A percentile compares a stretch with the other conserved stretches of the same genome.
Evolutionary conservation across 2,329 filamentous ascomycete species (phyloP).

Genomic region (Sporothrix schenckii): DNA sequence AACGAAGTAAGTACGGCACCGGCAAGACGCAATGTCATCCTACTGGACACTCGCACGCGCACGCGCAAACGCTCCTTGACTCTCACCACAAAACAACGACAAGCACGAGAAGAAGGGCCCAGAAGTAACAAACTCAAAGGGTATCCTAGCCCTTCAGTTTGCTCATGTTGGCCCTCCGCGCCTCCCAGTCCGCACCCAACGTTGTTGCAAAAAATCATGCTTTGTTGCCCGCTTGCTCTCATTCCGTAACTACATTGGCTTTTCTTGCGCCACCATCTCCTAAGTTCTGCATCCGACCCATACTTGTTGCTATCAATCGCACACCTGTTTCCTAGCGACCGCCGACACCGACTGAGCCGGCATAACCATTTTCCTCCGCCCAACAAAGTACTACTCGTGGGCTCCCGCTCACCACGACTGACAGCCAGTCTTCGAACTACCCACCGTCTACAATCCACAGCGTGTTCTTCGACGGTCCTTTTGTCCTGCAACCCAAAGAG

Average conservation of each 20-base stretch:
- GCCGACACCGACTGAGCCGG: neutral
- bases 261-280: too few species aligned
- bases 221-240: neutral
- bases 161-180: neutral
- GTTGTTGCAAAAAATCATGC: neutral
- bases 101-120: neutral
- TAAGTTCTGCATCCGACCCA: neutral
- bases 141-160: neutral
- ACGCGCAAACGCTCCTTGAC: neutral
- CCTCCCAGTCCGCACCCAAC: neutral
- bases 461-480: neutral
- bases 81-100: neutral
- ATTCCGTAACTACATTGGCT: neutral
- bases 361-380: neutral
- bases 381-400: too few species aligned
- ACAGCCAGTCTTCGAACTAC: neutral
- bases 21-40: constrained; percentile 8
- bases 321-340: neutral
- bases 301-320: neutral
- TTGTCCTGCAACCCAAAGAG: constrained; percentile 7
- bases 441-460: neutral
- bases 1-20: neutral
- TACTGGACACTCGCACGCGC: neutral
- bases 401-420: neutral
- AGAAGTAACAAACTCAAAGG: neutral